Base-by-base conservation (phyloP, 257 asterid species). In the Solanum rostratum region DNA sequence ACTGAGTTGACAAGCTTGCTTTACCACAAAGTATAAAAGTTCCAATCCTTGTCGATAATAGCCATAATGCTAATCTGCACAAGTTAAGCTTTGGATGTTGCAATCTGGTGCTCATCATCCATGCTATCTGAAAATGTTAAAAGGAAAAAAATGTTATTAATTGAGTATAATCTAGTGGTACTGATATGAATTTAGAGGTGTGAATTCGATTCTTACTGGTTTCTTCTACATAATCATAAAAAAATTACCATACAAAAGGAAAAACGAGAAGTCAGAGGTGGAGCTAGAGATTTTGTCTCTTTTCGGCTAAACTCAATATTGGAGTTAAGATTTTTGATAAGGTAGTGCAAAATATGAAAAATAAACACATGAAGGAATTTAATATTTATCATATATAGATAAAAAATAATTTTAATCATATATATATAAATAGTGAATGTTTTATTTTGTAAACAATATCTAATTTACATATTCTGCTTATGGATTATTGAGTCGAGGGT, bases 31-130 rank as follows among this genome's bases (percentile, higher is more conserved):
- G 62, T 2, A 91, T 54, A 18, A 93, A 87, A 1, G 97, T 94
- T n/a, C 97, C 98, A 2, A 92, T 79, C 85, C 93, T 63, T 57
- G 97, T 92, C 27, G 98, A 92, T 8, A 94, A 88, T 71, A 89
- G 6, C 90, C 90, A 88, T 76, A 94, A 62, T 5, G 91, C 88
- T 43, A 91, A 4, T 37, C 24, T 84, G 84, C 89, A 69, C 86
- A 92, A 59, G 45, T 33, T 85, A 12, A 90, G 37, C 92, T 84
- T 90, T 3, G 97, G 65, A 78, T 78, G 82, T 50, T 78, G 82
- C 63, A 78, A 0, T 78, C 46, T 78, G 10, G 50, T 50, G 94
- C 80, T 85, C 13, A 93, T 5, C 88, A 86, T 39, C 70, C 90
- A 86, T 33, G 88, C 92, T 7, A 92, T 63, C 97, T 93, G 85